Conservation (phyloP, 495 filamentous ascomycete genomes). For the Tuber aestivum region DNA sequence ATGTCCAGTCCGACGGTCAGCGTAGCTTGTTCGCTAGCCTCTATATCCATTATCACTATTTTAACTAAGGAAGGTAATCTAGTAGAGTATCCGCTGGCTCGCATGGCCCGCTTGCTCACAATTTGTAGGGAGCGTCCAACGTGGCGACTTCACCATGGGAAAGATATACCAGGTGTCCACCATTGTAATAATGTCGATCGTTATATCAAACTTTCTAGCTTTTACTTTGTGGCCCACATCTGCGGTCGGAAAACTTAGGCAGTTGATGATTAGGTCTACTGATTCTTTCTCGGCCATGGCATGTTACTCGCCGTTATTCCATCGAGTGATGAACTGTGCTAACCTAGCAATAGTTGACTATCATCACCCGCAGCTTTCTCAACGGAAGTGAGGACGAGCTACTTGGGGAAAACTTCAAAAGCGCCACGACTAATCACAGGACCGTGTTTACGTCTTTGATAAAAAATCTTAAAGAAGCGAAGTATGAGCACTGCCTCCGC, state of each 20-base stretch:
- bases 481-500: constrained; percentile 78
- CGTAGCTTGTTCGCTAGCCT: constrained; percentile 81
- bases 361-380: constrained; percentile 80
- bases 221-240: constrained; percentile 74
- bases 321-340: constrained; percentile 7
- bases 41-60: constrained; percentile 85
- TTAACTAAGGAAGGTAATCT: constrained; percentile 77
- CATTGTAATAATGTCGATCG: constrained; percentile 82
- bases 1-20: constrained; percentile 82
- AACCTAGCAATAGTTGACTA: constrained; percentile 50
- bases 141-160: constrained; percentile 66
- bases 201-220: constrained; percentile 67
- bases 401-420: constrained; percentile 55
- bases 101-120: background rate
- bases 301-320: background rate
- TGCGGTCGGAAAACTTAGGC: constrained; percentile 66
- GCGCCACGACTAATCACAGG: constrained; percentile 60
- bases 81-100: background rate
- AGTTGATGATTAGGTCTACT: constrained; percentile 68
- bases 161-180: constrained; percentile 85
- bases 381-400: constrained; percentile 78
- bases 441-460: constrained; percentile 65
- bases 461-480: constrained; percentile 79
- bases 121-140: constrained; percentile 56
- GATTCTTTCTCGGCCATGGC: constrained; percentile 69